Evolutionary conservation across 2,329 filamentous ascomycete species (phyloP), one percentile per base, ranked within the genome.

Genomic region (Colletotrichum cuscutae): DNA sequence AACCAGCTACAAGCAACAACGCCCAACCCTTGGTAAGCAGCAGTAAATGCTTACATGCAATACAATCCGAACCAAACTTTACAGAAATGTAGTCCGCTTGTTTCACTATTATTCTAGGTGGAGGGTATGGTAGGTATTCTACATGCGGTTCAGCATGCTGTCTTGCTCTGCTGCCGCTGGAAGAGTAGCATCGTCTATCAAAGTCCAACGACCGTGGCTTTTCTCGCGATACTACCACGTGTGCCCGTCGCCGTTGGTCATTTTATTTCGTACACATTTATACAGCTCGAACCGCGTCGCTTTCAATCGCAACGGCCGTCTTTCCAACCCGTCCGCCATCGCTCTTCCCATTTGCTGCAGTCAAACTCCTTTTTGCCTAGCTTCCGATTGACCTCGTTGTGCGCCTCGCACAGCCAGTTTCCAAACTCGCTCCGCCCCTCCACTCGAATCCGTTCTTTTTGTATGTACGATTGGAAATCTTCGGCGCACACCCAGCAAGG

Each of bases 401-500:
- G 94, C 73, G 94, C 94, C 78, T 93, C 91, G 80, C 94, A 97
- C 81, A 97, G 88, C 94, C 94, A 97, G 73, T 86, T 86, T 28
- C 94, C 94, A 81, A 97, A 95, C 77, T 95, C 93, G 70, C 91
- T 89, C 49, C 90, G 84, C 75, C 87, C 89, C 52, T 83, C 85
- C 9, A 89, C 85, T 74, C 82, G 81, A 52, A 96, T 91, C 79
- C 90, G 89, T 76, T 95, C 93, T 75, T 89, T 88, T 74, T 86
- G 87, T 86, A 98, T 92, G 88, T 96, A 98, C 0, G 81, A 81
- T 81, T 93, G 93, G 82, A 99, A 98, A 80, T 98, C 96, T 73
- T 96, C 93, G 42, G 95, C 97, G 82, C 97, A 99, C 3, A 93
- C 90, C 95, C 95, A 98, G 86, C 97, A 99, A 4, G 97, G 97